Base-by-base conservation (phyloP, 2,329 filamentous ascomycete species). In the Alternaria panax region DNA sequence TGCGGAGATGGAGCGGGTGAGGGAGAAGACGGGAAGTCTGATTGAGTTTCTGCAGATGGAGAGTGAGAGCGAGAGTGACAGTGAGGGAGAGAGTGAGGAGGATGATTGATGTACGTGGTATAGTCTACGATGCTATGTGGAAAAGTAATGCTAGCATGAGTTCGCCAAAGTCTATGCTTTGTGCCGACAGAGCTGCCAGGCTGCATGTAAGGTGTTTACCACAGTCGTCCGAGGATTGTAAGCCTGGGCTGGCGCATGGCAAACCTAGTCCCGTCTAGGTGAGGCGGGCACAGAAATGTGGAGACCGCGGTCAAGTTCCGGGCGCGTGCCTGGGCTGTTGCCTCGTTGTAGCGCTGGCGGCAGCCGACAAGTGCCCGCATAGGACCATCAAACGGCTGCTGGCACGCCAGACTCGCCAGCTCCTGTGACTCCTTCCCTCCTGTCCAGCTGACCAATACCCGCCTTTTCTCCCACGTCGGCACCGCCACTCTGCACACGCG, bases 11-110 rank as follows among this genome's bases (percentile, higher is more conserved):
- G 79, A 79, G 59, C 85, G 81, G 50, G 87, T 97, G 16, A 89
- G 89, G 75, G 86, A 86, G 61, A 91, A 91, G 80, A 92, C 91
- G 58, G 84, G 87, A 70, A 87, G 89, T 52, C 87, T 98, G 76
- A 88, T 98, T 43, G 92, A 96, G 71, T 80, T 79, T 47, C 92
- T 93, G 88, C 90, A 90, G 72, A 89, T 93, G 73, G 91, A 91
- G 1, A 88, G 90, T 48, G 88, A 85, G 34, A 88, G 85, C 24
- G 88, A 89, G 63, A 88, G 88, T 61, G 89, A 88, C 6, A 88
- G 88, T 61, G 89, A 90, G 1, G 87, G 88, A 7, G 82, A 83
- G 6, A 79, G 82, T 12, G 87, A 87, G 7, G 87, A 89, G 1
- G 74, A 67, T 12, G 78, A 80, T 11, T 73, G 74, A 34, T 34